A percentile compares a stretch with the other conserved stretches of the same genome.
These are phyloP conservation scores for Meyerozyma elateridarum DNA, from an alignment of 1,139 yeast genomes.

Conservation along the genomic window DNA sequence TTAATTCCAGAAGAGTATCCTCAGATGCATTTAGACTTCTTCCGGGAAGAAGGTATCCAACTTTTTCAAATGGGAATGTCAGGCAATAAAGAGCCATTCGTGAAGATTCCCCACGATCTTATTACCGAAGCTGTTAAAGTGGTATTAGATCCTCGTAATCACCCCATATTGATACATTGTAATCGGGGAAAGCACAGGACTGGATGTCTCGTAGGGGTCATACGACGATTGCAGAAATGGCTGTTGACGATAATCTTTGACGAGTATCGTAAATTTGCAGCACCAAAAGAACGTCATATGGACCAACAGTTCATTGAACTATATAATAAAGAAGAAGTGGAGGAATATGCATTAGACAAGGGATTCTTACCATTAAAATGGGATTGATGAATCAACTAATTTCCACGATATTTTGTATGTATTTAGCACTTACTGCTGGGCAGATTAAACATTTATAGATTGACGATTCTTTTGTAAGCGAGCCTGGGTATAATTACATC, in stretches of 20 bases:
- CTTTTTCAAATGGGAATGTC: conserved; percentile 88
- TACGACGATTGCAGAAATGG: conserved; percentile 87
- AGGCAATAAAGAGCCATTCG: conserved; percentile 95
- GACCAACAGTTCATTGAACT: conserved; percentile 94
- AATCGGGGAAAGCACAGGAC: conserved; percentile 96
- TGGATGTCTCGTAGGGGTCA: conserved; percentile 91
- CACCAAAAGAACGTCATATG: conserved; percentile 90
- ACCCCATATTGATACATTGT: conserved; percentile 89
- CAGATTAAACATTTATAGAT: no score
- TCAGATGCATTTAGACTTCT: conserved; percentile 60
- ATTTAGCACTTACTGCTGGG: no score
- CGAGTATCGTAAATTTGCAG: conserved; percentile 89
- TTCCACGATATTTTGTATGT: conserved; percentile 10
- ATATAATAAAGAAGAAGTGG: conserved; percentile 64
- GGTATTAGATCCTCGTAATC: conserved; percentile 78
- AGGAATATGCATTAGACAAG: conserved; percentile 44
- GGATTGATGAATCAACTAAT: conserved; percentile 26
- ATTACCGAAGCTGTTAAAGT: conserved; percentile 79
- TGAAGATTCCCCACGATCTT: conserved; percentile 70
- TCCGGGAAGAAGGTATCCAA: conserved; percentile 54
- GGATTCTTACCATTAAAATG: conserved; percentile 67
- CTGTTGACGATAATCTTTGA: conserved; percentile 89
- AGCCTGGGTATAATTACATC: no score
- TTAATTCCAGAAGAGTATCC: conserved; percentile 93
- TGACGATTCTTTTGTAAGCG: no score